Percentiles rank a stretch among this genome's conserved stretches.
These are phyloP conservation scores for Solanum ossicruentum DNA, from an alignment of 257 asterid species.

Conservation along the genomic window DNA sequence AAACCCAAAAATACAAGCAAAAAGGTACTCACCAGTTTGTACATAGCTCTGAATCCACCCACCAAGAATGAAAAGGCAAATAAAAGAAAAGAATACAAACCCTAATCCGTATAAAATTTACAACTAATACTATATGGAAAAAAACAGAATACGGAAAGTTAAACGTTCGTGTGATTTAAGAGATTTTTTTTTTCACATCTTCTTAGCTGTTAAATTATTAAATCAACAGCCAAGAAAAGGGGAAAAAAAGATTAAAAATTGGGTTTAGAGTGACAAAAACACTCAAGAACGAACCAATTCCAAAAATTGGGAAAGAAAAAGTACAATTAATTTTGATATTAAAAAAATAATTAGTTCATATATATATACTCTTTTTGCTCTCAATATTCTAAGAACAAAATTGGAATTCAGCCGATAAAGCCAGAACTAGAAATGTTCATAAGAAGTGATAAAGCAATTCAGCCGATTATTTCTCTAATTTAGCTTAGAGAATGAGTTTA, in stretches of 20 bases:
- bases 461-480: background rate
- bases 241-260: background rate
- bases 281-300: background rate
- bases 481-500: background rate
- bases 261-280: background rate
- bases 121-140: background rate
- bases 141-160: background rate
- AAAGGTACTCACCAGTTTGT: slow-evolving; percentile 18
- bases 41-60: slow-evolving; percentile 18
- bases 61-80: background rate
- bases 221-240: background rate
- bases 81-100: slow-evolving; percentile 17
- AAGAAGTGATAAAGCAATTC: background rate
- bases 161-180: slow-evolving; percentile 35
- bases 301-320: background rate
- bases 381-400: background rate
- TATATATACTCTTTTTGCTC: too few species aligned
- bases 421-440: background rate
- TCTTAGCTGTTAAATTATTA: slow-evolving; percentile 2
- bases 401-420: background rate
- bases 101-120: slow-evolving; percentile 9
- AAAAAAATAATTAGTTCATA: background rate
- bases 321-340: background rate
- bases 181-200: slow-evolving; percentile 15
- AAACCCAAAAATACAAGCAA: background rate